phyloP scores from a whole-genome alignment of 169 alveolate genomes.

The Eimeria necatrix region DNA sequence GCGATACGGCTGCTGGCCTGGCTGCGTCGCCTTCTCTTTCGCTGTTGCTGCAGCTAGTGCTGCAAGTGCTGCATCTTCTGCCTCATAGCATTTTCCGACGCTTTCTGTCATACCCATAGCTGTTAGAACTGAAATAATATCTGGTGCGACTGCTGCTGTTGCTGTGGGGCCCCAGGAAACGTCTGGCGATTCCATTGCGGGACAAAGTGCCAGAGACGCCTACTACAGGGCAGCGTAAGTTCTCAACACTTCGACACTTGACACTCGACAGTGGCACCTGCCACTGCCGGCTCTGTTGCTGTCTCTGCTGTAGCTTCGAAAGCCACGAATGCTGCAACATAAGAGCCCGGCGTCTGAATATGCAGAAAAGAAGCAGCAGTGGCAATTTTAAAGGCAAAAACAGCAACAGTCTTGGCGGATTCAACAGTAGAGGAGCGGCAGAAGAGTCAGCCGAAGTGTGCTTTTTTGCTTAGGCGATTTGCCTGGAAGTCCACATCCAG shows the following conservation, averaged over 20 bases:
- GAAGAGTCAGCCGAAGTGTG: neutral
- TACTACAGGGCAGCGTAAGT: neutral
- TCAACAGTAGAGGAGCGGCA: neutral
- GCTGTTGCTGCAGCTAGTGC: too few species aligned
- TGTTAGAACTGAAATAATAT: too few species aligned
- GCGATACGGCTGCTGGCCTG: neutral
- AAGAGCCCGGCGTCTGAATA: too few species aligned
- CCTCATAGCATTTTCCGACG: too few species aligned
- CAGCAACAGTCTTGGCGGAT: neutral
- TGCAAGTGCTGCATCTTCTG: too few species aligned
- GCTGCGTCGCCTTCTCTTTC: too few species aligned
- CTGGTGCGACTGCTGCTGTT: too few species aligned
- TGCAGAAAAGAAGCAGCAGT: too few species aligned
- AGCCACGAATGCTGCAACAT: neutral
- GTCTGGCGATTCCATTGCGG: neutral
- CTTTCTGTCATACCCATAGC: too few species aligned
- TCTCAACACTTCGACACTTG: neutral
- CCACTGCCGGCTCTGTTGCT: neutral
- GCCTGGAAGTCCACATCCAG: neutral
- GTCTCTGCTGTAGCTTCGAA: neutral
- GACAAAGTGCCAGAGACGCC: neutral
- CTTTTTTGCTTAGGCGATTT: neutral
- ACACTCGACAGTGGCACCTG: neutral
- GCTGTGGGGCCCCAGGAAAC: too few species aligned
- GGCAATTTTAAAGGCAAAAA: neutral